Evolutionary conservation across 2,329 filamentous ascomycete species (phyloP).

Genomic region (Penicillium griseofulvum): DNA sequence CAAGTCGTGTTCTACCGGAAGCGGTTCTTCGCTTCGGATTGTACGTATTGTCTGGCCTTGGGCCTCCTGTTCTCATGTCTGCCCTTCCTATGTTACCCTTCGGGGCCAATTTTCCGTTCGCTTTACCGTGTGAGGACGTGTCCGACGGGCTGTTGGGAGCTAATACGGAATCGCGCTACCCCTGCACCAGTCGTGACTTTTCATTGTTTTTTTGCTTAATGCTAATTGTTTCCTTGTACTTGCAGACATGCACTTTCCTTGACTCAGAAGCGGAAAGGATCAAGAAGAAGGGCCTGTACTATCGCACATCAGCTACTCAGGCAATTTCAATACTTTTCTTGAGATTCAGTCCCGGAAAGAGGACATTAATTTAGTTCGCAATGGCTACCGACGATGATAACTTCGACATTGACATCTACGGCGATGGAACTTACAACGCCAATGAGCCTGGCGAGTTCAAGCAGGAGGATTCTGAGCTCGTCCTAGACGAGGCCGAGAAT

Average conservation of each 20-base stretch:
- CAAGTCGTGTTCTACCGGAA: constrained; percentile 12
- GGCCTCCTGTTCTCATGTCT: constrained; percentile 13
- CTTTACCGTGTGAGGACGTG: constrained; percentile 1
- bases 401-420: constrained; percentile 70
- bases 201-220: constrained; percentile 25
- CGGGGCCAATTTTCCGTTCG: constrained; percentile 9
- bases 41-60: constrained; percentile 40
- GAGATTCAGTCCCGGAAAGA: constrained; percentile 20
- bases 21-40: constrained; percentile 33
- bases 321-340: constrained; percentile 35
- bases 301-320: constrained; percentile 33
- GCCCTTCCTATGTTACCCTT: constrained; percentile 7
- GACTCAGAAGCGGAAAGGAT: constrained; percentile 28
- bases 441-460: constrained; percentile 50
- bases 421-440: constrained; percentile 54
- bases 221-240: constrained; percentile 39
- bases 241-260: constrained; percentile 47
- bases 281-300: constrained; percentile 37
- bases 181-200: not conserved
- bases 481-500: constrained; percentile 37
- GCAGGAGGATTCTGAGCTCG: constrained; percentile 41
- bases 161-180: not conserved
- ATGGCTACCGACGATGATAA: constrained; percentile 63
- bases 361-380: constrained; percentile 28
- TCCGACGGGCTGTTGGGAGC: not conserved